phyloP scores from a whole-genome alignment of 805 yeast genomes.

The Cephaloascus albidus region DNA sequence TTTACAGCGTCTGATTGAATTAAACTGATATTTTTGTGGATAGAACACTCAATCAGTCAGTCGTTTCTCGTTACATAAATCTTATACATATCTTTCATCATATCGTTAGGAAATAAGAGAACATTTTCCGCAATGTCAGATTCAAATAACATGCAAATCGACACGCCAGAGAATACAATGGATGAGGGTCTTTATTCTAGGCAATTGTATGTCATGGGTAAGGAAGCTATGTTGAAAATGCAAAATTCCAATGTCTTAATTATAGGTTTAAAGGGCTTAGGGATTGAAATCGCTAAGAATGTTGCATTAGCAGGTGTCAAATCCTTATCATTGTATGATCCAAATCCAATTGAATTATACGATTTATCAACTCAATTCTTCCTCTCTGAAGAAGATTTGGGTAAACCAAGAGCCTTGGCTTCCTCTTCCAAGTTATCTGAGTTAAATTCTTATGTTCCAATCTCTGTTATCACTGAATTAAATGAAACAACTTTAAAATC shows the following conservation, averaged over 20 bases:
- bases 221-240: conserved; percentile 97
- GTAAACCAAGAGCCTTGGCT: conserved; percentile 66
- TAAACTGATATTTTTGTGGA: no score
- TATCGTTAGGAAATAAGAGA: no score
- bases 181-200: conserved; percentile 95
- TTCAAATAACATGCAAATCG: conserved; percentile 29
- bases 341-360: conserved; percentile 48
- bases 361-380: conserved; percentile 92
- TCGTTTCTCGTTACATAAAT: no score
- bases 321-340: conserved; percentile 79
- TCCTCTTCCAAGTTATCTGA: conserved; percentile 66
- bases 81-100: no score
- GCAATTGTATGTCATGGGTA: conserved; percentile 92
- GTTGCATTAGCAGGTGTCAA: conserved; percentile 97
- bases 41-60: no score
- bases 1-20: no score
- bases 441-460: conserved; percentile 85
- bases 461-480: conserved; percentile 52
- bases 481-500: conserved; percentile 41
- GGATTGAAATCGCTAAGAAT: conserved; percentile 94
- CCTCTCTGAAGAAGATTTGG: conserved; percentile 61
- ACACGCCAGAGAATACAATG: conserved; percentile 38
- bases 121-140: not conserved
- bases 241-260: conserved; percentile 87
- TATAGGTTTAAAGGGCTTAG: conserved; percentile 86